phyloP scores from a whole-genome alignment of 768 basidiomycete species.

The Psilocybe tampanensis region DNA sequence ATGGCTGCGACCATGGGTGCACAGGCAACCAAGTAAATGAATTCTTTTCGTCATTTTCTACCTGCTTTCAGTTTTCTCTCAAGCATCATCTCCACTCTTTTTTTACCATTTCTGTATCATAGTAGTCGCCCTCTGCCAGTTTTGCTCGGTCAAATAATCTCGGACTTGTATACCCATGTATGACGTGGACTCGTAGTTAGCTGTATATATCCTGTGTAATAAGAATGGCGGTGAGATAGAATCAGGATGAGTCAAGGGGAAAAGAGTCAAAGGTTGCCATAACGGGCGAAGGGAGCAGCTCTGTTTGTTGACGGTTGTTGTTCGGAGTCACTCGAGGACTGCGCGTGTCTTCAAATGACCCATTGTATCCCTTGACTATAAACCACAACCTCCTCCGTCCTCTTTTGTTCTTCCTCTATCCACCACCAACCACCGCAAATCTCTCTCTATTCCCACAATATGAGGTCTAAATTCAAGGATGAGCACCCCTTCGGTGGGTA shows the following conservation, averaged over 20 bases:
- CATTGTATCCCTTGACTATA: slow-evolving; percentile 23
- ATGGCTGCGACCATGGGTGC: slow-evolving; percentile 70
- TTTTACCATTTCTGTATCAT: not conserved
- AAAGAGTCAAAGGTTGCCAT: slow-evolving; percentile 17
- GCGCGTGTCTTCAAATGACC: slow-evolving; percentile 43
- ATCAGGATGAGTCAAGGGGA: slow-evolving; percentile 2
- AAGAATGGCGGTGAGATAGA: too few relatives aligned
- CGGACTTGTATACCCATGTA: not conserved
- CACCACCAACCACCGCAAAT: slow-evolving; percentile 4
- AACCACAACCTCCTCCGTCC: slow-evolving; percentile 26
- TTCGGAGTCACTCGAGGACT: slow-evolving; percentile 33
- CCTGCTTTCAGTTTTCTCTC: not conserved
- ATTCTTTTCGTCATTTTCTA: not conserved
- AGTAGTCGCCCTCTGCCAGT: not conserved
- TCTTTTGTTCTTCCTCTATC: slow-evolving; percentile 14
- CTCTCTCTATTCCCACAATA: slow-evolving; percentile 32
- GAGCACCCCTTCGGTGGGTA: slow-evolving; percentile 95
- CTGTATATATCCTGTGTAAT: not conserved
- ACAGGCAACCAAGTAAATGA: slow-evolving; percentile 10
- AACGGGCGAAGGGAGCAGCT: slow-evolving; percentile 11
- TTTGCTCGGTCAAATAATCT: not conserved
- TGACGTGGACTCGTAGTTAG: not conserved
- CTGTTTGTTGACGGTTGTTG: slow-evolving; percentile 41
- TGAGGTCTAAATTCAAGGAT: slow-evolving; percentile 98
- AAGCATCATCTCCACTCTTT: not conserved